These are phyloP conservation scores for Pterocarpus macrocarpus DNA, from an alignment of 306 rosid species.

Conservation along the genomic window DNA sequence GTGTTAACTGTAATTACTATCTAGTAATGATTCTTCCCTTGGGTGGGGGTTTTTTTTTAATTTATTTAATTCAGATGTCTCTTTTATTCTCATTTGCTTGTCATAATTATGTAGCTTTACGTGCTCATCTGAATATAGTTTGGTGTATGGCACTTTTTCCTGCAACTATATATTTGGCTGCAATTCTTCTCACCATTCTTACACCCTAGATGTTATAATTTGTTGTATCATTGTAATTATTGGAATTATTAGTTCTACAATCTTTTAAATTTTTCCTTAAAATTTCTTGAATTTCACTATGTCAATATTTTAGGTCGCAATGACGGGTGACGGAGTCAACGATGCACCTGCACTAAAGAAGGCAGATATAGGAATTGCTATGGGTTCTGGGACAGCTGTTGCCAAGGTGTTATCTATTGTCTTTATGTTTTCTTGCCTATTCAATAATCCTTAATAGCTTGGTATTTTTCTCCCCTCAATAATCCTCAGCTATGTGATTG, in stretches of 20 bases:
- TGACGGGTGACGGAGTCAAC: constrained; percentile 99
- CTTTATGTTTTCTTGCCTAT: constrained; percentile 6
- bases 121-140: constrained; percentile 35
- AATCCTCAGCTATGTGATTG: neutral
- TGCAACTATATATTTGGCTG: constrained; percentile 32
- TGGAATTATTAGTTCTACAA: constrained; percentile 25
- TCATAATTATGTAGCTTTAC: neutral
- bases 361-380: constrained; percentile 98
- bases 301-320: constrained; percentile 79
- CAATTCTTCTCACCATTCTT: constrained; percentile 35
- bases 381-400: constrained; percentile 99
- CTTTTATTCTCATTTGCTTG: constrained; percentile 14
- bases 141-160: constrained; percentile 24
- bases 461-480: constrained; percentile 4
- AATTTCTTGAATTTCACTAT: constrained; percentile 36
- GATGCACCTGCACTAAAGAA: constrained; percentile 98
- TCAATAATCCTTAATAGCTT: constrained; percentile 40
- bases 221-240: constrained; percentile 12
- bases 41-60: neutral
- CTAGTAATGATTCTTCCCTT: constrained; percentile 6
- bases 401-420: constrained; percentile 75
- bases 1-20: constrained; percentile 33
- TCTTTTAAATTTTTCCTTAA: constrained; percentile 12
- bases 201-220: constrained; percentile 19
- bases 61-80: neutral